phyloP scores from a whole-genome alignment of 2,329 filamentous ascomycete species.

The Pezicula radicicola region DNA sequence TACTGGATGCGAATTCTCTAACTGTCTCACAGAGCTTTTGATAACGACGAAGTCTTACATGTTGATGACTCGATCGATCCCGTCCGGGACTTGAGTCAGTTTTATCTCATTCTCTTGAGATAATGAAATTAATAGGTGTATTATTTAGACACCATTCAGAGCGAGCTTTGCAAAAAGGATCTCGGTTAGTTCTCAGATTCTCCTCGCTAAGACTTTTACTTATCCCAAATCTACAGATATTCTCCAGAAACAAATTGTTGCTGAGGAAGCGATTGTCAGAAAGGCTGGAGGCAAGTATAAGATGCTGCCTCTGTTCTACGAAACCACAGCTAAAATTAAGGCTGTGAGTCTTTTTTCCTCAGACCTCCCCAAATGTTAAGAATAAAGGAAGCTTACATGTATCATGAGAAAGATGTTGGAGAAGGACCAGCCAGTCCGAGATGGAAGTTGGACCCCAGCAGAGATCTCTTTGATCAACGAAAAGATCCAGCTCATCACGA shows the following conservation, averaged over 20 bases:
- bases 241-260: constrained; percentile 34
- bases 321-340: constrained; percentile 39
- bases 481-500: constrained; percentile 40
- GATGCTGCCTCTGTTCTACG: constrained; percentile 41
- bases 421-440: constrained; percentile 37
- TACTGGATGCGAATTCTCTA: neutral
- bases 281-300: constrained; percentile 43
- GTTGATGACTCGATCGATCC: constrained; percentile 45
- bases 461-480: constrained; percentile 44
- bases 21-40: constrained; percentile 31
- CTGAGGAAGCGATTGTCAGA: constrained; percentile 36
- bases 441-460: constrained; percentile 39
- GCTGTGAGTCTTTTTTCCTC: constrained; percentile 19
- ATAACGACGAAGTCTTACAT: constrained; percentile 42
- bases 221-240: constrained; percentile 28
- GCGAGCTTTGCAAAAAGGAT: constrained; percentile 40
- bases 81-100: constrained; percentile 38
- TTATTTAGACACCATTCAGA: constrained; percentile 33
- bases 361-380: neutral
- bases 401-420: constrained; percentile 29
- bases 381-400: neutral
- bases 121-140: neutral
- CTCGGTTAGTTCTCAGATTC: constrained; percentile 20
- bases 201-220: neutral
- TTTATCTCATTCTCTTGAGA: neutral